phyloP scores from a whole-genome alignment of 1,284 basidiomycete species.

The Agroathelia rolfsii region DNA sequence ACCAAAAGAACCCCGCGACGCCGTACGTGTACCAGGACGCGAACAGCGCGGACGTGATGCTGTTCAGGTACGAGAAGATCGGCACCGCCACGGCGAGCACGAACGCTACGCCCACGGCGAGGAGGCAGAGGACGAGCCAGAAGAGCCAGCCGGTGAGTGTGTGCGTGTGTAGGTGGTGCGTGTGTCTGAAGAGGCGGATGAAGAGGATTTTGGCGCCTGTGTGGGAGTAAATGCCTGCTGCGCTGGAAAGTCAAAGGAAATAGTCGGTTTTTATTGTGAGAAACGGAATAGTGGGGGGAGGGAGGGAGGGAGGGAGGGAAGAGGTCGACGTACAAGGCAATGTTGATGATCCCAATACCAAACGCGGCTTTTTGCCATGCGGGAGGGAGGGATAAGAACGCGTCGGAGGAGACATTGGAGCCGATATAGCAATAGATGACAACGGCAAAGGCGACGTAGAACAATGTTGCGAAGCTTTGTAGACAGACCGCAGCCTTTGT shows the following conservation, averaged over 20 bases:
- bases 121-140: conserved; percentile 40
- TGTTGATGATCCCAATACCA: conserved; percentile 36
- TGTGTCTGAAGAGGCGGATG: conserved; percentile 47
- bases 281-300: not conserved
- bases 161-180: conserved; percentile 46
- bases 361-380: conserved; percentile 42
- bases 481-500: conserved; percentile 39
- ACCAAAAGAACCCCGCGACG: conserved; percentile 45
- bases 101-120: conserved; percentile 36
- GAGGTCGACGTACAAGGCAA: conserved; percentile 32
- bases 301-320: not conserved
- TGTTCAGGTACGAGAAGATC: conserved; percentile 44
- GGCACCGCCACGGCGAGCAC: conserved; percentile 46
- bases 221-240: conserved; percentile 39
- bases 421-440: conserved; percentile 52
- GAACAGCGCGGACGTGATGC: conserved; percentile 44
- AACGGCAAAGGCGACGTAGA: conserved; percentile 39
- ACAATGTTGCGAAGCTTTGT: conserved; percentile 40
- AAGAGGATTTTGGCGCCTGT: conserved; percentile 53
- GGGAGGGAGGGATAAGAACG: conserved; percentile 38
- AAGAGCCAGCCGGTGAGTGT: conserved; percentile 47
- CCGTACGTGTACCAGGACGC: conserved; percentile 52
- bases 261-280: not conserved
- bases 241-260: conserved; percentile 18
- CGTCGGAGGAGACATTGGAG: conserved; percentile 44